These are phyloP conservation scores for Chalciporus sphaerocephalus DNA, from an alignment of 768 basidiomycete genomes.

Conservation along the genomic window DNA sequence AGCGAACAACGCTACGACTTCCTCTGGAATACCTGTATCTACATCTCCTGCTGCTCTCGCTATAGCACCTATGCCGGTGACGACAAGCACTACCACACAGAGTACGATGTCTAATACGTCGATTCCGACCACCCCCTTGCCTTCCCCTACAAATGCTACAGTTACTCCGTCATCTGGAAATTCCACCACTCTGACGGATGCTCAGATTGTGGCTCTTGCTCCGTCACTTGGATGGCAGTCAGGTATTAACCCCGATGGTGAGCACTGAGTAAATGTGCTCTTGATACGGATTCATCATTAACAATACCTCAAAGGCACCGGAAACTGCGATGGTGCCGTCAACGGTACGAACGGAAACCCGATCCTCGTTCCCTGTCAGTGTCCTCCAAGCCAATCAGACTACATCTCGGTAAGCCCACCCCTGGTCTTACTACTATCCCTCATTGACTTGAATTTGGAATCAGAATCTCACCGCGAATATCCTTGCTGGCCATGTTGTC, in stretches of 20 bases:
- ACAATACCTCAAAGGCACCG: slow-evolving; percentile 24
- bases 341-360: slow-evolving; percentile 30
- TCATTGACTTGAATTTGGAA: not conserved
- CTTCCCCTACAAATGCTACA: slow-evolving; percentile 2
- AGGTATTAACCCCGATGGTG: slow-evolving; percentile 58
- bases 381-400: slow-evolving; percentile 28
- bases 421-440: not conserved
- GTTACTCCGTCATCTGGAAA: not conserved
- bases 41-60: not conserved
- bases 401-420: slow-evolving; percentile 21
- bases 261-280: slow-evolving; percentile 33
- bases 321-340: slow-evolving; percentile 36
- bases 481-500: slow-evolving; percentile 38
- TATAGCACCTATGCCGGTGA: not conserved
- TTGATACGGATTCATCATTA: not conserved
- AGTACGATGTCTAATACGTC: not conserved
- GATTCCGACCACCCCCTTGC: not conserved
- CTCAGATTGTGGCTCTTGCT: slow-evolving; percentile 40
- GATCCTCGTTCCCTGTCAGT: slow-evolving; percentile 33
- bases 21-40: slow-evolving; percentile 1
- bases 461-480: slow-evolving; percentile 37
- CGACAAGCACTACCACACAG: not conserved
- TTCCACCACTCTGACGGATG: slow-evolving; percentile 17
- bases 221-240: slow-evolving; percentile 53
- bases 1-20: not conserved